Percentiles rank a stretch among this genome's conserved stretches.
Conservation (phyloP, 305 asterid species). For the Salvia sclarea region DNA sequence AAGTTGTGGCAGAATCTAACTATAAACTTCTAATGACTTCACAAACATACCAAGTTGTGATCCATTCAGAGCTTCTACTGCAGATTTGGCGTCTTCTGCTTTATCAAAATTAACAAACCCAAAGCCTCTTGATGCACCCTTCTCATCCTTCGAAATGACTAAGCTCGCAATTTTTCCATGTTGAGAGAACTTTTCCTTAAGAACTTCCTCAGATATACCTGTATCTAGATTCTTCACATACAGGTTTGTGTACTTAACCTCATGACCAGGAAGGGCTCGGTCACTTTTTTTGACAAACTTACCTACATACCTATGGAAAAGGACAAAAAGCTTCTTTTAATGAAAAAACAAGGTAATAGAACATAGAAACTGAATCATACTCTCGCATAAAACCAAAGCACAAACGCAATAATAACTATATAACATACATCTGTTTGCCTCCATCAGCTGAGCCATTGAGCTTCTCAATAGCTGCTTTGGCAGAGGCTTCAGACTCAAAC, state of each 20-base stretch:
- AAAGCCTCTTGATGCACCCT: slow-evolving; percentile 77
- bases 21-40: slow-evolving; percentile 21
- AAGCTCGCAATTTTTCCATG: slow-evolving; percentile 69
- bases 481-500: slow-evolving; percentile 70
- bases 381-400: not conserved
- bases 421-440: slow-evolving; percentile 67
- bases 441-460: slow-evolving; percentile 65
- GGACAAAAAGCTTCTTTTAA: not conserved
- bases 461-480: slow-evolving; percentile 67
- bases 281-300: slow-evolving; percentile 75
- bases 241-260: slow-evolving; percentile 72
- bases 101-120: slow-evolving; percentile 86
- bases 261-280: slow-evolving; percentile 48
- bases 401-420: slow-evolving; percentile 20
- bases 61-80: slow-evolving; percentile 72
- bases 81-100: slow-evolving; percentile 75
- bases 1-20: not conserved
- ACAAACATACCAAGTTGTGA: slow-evolving; percentile 58
- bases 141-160: slow-evolving; percentile 65
- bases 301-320: slow-evolving; percentile 61
- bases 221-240: slow-evolving; percentile 77
- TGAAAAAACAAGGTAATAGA: not conserved
- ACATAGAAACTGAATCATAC: not conserved
- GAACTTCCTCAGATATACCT: slow-evolving; percentile 58
- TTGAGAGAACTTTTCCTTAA: slow-evolving; percentile 65